A percentile compares a stretch with the other conserved stretches of the same genome.
Conservation (phyloP, 768 basidiomycete genomes). For the Trametes cubensis region DNA sequence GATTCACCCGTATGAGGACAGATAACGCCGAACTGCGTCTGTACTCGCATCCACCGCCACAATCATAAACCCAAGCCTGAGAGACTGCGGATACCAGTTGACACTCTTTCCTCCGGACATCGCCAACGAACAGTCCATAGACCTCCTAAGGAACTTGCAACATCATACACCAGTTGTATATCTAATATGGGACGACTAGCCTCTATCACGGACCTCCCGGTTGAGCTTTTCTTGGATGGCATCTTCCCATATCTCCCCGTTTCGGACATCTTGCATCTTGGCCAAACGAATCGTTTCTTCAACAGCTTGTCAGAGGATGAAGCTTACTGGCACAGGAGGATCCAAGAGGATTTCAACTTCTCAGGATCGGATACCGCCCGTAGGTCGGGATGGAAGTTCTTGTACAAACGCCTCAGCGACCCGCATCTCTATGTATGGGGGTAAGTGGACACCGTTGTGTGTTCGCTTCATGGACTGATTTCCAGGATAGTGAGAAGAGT, state of each 20-base stretch:
- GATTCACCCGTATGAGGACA: not conserved
- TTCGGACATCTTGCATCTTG: constrained; percentile 59
- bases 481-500: constrained; percentile 50
- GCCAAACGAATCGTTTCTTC: constrained; percentile 67
- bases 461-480: not conserved
- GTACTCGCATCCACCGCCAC: not conserved
- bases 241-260: constrained; percentile 60
- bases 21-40: not conserved
- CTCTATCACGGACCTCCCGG: constrained; percentile 57
- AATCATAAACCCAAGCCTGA: no score
- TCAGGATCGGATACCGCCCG: constrained; percentile 71
- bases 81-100: not conserved
- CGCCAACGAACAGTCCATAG: no score
- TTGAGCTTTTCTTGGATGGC: constrained; percentile 79
- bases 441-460: constrained; percentile 40
- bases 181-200: not conserved
- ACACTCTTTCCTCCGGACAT: no score
- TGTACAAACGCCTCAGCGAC: constrained; percentile 70
- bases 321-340: constrained; percentile 75
- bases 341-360: constrained; percentile 78
- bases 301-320: constrained; percentile 65
- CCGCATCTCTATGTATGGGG: constrained; percentile 61
- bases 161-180: not conserved
- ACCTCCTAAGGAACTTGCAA: not conserved
- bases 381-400: constrained; percentile 75